A percentile compares a stretch with the other conserved stretches of the same genome.
Evolutionary conservation across 176 grass and related monocot genomes (phyloP).

Genomic region (Lolium perenne): DNA sequence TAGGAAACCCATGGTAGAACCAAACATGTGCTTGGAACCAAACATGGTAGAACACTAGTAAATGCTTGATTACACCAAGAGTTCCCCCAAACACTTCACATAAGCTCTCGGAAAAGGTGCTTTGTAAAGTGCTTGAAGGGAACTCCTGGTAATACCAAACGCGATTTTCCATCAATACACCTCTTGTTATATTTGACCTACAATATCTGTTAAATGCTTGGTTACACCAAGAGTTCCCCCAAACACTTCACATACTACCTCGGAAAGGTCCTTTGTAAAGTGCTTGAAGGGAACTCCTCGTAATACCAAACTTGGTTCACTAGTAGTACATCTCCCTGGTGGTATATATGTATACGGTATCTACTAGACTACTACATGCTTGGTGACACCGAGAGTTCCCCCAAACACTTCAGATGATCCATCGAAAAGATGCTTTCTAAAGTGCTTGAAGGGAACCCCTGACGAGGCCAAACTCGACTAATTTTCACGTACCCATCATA

Average conservation of each 20-base stretch:
- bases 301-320: constrained; percentile 10
- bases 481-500: not conserved
- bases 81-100: constrained; percentile 73
- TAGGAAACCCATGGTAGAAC: not conserved
- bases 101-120: not conserved
- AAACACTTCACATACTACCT: constrained; percentile 42
- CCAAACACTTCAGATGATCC: constrained; percentile 56
- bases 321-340: not conserved
- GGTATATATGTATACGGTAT: not conserved
- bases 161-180: not conserved
- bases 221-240: constrained; percentile 49
- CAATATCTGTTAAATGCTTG: not conserved
- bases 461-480: constrained; percentile 41
- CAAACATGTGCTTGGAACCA: constrained; percentile 50
- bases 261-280: not conserved
- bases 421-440: not conserved
- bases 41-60: not conserved
- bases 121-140: constrained; percentile 41
- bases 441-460: constrained; percentile 61
- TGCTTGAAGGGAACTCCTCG: constrained; percentile 46
- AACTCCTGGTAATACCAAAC: constrained; percentile 44
- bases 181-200: not conserved
- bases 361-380: not conserved
- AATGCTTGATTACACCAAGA: constrained; percentile 41
- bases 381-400: constrained; percentile 47